These are phyloP conservation scores for Phycomyces blakesleeanus DNA, from an alignment of 192 early-diverging fungal species.

Conservation along the genomic window DNA sequence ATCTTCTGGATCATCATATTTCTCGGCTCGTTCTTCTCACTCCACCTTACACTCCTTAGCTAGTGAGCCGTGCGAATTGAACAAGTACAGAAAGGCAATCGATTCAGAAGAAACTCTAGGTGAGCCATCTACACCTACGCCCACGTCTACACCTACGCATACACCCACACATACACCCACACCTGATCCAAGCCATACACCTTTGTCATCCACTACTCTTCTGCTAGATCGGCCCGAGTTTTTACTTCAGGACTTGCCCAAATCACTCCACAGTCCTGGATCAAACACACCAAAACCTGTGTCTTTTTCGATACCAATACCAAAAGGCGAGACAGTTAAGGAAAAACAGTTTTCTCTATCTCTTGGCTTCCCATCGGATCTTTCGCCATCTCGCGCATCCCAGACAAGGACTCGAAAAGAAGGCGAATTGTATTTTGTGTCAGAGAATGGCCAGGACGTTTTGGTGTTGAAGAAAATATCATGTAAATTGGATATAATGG, in stretches of 20 bases:
- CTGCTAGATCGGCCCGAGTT: neutral
- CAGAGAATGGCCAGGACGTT: slow-evolving; percentile 52
- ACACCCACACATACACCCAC: too few relatives aligned
- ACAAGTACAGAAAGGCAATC: neutral
- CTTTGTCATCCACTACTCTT: too few relatives aligned
- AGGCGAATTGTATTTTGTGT: slow-evolving; percentile 25
- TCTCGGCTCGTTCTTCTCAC: slow-evolving; percentile 4
- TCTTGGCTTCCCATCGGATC: neutral
- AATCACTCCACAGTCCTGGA: too few relatives aligned
- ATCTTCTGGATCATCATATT: slow-evolving; percentile 11
- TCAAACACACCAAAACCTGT: neutral
- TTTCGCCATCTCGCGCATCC: neutral
- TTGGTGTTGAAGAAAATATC: slow-evolving; percentile 53
- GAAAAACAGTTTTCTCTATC: neutral
- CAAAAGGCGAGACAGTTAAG: neutral
- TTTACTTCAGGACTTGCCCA: too few relatives aligned
- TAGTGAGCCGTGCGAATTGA: neutral
- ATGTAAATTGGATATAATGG: slow-evolving; percentile 52
- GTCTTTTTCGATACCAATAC: too few relatives aligned
- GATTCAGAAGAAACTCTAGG: neutral
- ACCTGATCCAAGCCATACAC: too few relatives aligned
- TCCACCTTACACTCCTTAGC: neutral
- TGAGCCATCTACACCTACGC: neutral
- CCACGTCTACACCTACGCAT: too few relatives aligned
- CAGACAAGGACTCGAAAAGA: neutral